A percentile compares a stretch with the other conserved stretches of the same genome.
phyloP scores from a whole-genome alignment of 1,284 basidiomycete genomes.

The Grifola frondosa region DNA sequence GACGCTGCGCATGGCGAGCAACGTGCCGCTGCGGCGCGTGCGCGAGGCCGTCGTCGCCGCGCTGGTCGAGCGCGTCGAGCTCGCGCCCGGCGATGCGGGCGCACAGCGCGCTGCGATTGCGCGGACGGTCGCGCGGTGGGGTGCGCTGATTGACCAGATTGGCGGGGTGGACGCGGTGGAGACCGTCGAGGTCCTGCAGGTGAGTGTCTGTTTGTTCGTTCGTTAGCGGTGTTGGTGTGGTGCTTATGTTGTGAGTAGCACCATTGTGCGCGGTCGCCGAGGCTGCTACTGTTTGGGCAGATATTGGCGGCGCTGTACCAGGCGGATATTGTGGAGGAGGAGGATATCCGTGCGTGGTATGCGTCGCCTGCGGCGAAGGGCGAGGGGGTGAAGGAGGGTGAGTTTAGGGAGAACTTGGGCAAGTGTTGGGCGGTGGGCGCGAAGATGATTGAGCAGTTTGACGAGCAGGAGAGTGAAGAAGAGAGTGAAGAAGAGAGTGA shows the following conservation, averaged over 20 bases:
- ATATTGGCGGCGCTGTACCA: slow-evolving; percentile 76
- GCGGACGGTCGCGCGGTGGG: slow-evolving; percentile 65
- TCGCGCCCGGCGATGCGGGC: slow-evolving; percentile 51
- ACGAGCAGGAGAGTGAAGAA: slow-evolving; percentile 62
- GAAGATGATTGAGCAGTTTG: slow-evolving; percentile 75
- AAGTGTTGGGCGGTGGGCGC: slow-evolving; percentile 73
- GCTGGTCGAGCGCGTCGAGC: slow-evolving; percentile 64
- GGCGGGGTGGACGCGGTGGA: slow-evolving; percentile 76
- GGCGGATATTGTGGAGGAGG: slow-evolving; percentile 75
- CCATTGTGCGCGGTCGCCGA: slow-evolving; percentile 62
- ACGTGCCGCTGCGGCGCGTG: slow-evolving; percentile 78
- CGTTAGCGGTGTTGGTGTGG: neutral
- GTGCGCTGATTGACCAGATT: slow-evolving; percentile 67
- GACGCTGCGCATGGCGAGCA: slow-evolving; percentile 91
- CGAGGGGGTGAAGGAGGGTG: slow-evolving; percentile 40
- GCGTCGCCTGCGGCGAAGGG: slow-evolving; percentile 49
- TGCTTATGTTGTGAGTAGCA: slow-evolving; percentile 35
- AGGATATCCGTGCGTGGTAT: slow-evolving; percentile 76
- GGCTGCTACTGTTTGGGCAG: slow-evolving; percentile 69
- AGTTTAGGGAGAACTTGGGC: slow-evolving; percentile 52
- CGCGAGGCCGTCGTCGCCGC: slow-evolving; percentile 76
- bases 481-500: slow-evolving; percentile 28
- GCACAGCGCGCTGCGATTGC: slow-evolving; percentile 64
- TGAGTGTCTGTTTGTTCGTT: slow-evolving; percentile 29
- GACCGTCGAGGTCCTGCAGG: slow-evolving; percentile 71